These are phyloP conservation scores for Botrytis fragariae DNA, from an alignment of 2,329 filamentous ascomycete genomes.

Conservation along the genomic window DNA sequence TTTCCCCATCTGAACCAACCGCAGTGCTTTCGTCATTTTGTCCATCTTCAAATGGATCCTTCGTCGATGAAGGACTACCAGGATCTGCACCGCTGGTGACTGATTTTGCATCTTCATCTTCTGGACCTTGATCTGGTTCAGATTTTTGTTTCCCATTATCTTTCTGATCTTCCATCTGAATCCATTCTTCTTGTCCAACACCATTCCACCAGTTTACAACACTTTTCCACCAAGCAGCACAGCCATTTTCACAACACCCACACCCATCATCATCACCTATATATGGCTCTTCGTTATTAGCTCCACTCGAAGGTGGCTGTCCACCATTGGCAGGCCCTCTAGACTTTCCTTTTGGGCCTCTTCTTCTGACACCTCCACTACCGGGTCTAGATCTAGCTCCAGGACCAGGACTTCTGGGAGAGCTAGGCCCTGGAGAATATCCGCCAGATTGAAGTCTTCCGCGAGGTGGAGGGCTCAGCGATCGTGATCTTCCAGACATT, in stretches of 20 bases:
- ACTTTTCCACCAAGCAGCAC: neutral
- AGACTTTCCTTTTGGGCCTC: neutral
- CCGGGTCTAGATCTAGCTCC: neutral
- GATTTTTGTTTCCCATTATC: neutral
- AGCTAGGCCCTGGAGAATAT: neutral
- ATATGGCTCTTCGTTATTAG: neutral
- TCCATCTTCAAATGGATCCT: neutral
- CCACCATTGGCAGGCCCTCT: neutral
- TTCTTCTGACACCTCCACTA: neutral
- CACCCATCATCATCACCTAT: neutral
- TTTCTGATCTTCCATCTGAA: constrained; percentile 8
- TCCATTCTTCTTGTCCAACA: constrained; percentile 8
- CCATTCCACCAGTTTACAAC: neutral
- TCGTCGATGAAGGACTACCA: neutral
- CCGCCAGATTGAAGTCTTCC: neutral
- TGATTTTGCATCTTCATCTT: neutral
- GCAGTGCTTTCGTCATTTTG: constrained; percentile 6
- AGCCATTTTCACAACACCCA: neutral
- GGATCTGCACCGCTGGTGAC: neutral
- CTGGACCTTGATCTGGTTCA: neutral
- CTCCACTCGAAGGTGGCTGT: neutral
- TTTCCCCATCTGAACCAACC: neutral
- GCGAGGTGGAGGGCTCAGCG: neutral
- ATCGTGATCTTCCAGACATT: neutral
- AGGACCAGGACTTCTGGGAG: neutral